Evolutionary conservation across 2,329 filamentous ascomycete species (phyloP), one percentile per base, ranked within the genome.

Genomic region (Fusarium hostae): DNA sequence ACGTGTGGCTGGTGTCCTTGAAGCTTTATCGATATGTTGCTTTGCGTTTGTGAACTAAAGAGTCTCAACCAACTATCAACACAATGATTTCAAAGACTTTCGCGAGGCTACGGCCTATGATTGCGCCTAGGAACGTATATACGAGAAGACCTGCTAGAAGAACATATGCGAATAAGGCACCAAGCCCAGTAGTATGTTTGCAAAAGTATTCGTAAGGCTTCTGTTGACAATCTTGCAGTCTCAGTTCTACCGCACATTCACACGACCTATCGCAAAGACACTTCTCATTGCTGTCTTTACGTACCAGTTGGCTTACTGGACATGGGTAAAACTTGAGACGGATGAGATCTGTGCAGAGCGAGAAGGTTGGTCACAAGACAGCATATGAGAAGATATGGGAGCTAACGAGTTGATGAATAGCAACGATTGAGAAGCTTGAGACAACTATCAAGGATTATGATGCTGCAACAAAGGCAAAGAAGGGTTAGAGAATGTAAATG

Each of bases 301-400:
- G 4, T 96, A 95, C 80, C 93, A 96, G 81, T 76, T 92, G n/a
- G 81, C 87, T 18, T 95, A 95, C 82, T 94, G 89, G 84, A 83
- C 82, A 18, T 96, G 93, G 93, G 79, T 88, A 40, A 93, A 91
- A 81, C 84, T 95, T 55, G 93, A 95, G 80, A 87, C 88, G 37
- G 86, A 93, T 59, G 93, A 96, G 82, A 84, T 88, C 62, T 89
- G 87, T 77, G 82, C 83, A 24, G 84, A 89, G 47, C 88, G 87
- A 73, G 82, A 87, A 73, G 86, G 90, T 91, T 76, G 64, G 83
- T 77, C 22, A 9, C 51, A 9, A 59, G 16, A 22, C 62, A 65
- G 18, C 4, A 43, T 48, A 32, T 47, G 45, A 30, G 18, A 59
- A 28, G 71, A 72, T 75, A 39, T 37, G 9, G n/a, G 24, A 18